Evolutionary conservation across 495 filamentous ascomycete species (phyloP).

Genomic region (Penicillium chermesinum): DNA sequence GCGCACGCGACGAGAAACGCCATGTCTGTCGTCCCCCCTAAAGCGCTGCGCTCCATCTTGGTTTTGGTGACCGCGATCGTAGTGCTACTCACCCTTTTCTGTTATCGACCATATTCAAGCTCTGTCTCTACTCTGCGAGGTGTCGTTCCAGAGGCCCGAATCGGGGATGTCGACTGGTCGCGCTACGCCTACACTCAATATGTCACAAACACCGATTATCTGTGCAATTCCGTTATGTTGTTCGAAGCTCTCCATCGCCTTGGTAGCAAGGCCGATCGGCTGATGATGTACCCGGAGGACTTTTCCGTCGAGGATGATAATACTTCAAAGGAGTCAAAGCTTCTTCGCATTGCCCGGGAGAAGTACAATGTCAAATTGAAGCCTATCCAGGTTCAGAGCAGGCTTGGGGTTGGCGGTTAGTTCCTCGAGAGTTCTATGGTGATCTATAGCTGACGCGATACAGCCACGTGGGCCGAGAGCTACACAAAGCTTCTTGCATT

Average conservation of each 20-base stretch:
- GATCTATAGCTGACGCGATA: constrained; percentile 3
- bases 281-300: constrained; percentile 53
- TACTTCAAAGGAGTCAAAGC: constrained; percentile 31
- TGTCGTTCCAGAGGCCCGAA: no score
- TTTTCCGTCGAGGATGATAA: constrained; percentile 28
- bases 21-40: background rate
- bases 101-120: no score
- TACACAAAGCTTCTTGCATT: constrained; percentile 63
- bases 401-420: constrained; percentile 26
- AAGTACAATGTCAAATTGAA: constrained; percentile 51
- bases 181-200: constrained; percentile 59
- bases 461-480: constrained; percentile 47
- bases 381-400: constrained; percentile 46
- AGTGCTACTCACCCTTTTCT: background rate
- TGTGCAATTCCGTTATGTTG: constrained; percentile 67
- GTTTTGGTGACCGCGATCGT: background rate
- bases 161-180: constrained; percentile 40
- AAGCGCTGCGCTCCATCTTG: background rate
- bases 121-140: no score
- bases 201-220: constrained; percentile 53
- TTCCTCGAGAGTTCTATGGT: constrained; percentile 19
- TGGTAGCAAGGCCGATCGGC: constrained; percentile 50
- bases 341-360: constrained; percentile 53
- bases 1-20: background rate
- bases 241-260: constrained; percentile 52